These are phyloP conservation scores for Jimgerdemannia flammicorona DNA, from an alignment of 192 early-diverging fungal genomes.

Conservation along the genomic window DNA sequence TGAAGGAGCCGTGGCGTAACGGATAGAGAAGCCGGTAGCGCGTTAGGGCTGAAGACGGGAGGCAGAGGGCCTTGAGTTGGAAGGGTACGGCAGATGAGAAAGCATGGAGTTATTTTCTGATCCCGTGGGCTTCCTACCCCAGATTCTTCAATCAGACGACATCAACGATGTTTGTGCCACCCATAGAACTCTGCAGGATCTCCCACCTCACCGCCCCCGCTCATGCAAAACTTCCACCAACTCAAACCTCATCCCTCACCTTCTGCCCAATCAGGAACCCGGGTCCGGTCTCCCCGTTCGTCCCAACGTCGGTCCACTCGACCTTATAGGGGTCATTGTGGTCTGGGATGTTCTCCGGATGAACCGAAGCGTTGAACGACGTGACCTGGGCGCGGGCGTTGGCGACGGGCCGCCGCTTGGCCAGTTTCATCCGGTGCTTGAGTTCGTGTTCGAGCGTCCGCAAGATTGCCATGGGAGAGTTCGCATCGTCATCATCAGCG, in stretches of 20 bases:
- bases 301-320: slow-evolving; percentile 69
- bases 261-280: slow-evolving; percentile 55
- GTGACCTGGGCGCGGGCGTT: slow-evolving; percentile 72
- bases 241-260: slow-evolving; percentile 27
- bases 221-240: too few species aligned
- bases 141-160: too few species aligned
- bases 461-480: slow-evolving; percentile 4
- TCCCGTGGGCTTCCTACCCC: too few species aligned
- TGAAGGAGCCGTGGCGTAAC: slow-evolving; percentile 74
- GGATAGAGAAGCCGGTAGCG: slow-evolving; percentile 64
- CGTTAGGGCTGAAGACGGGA: slow-evolving; percentile 32
- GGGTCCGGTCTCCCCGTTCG: slow-evolving; percentile 30
- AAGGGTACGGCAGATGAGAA: neutral
- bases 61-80: slow-evolving; percentile 39
- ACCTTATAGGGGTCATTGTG: slow-evolving; percentile 91
- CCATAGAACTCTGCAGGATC: too few species aligned
- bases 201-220: too few species aligned
- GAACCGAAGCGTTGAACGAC: slow-evolving; percentile 65
- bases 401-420: slow-evolving; percentile 73
- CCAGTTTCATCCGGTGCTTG: slow-evolving; percentile 72
- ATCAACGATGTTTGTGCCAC: too few species aligned
- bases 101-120: neutral
- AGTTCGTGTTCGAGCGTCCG: slow-evolving; percentile 63
- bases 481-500: slow-evolving; percentile 10
- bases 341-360: slow-evolving; percentile 69